Evolutionary conservation across 1,139 yeast genomes (phyloP).

Genomic region (Suhomyces terraborum): DNA sequence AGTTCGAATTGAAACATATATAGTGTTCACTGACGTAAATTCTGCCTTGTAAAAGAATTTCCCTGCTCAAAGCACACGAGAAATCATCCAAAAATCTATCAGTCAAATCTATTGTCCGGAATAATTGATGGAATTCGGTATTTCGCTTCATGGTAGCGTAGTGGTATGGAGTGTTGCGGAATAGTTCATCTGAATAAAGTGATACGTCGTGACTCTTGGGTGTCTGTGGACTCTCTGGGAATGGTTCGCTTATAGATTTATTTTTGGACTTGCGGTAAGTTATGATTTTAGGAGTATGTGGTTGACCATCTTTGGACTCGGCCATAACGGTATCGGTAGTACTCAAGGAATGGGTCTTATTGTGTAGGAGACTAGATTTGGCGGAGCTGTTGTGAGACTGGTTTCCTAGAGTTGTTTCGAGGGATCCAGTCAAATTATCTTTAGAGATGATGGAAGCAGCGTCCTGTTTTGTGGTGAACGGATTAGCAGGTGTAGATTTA

Average conservation of each 20-base stretch:
- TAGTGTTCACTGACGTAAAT: slow-evolving; percentile 79
- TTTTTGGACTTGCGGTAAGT: slow-evolving; percentile 45
- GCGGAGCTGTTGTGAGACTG: slow-evolving; percentile 4
- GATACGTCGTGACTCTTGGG: slow-evolving; percentile 28
- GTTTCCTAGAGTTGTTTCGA: slow-evolving; percentile 1
- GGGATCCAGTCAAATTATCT: slow-evolving; percentile 22
- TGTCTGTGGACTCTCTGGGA: slow-evolving; percentile 21
- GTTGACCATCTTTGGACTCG: slow-evolving; percentile 4
- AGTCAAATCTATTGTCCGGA: slow-evolving; percentile 64
- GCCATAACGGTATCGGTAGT: slow-evolving; percentile 2
- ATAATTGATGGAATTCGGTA: slow-evolving; percentile 75
- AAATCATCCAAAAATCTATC: slow-evolving; percentile 83
- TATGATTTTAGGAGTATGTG: slow-evolving; percentile 49
- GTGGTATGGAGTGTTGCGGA: slow-evolving; percentile 38
- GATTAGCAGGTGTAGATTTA: slow-evolving; percentile 59
- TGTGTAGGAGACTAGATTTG: slow-evolving; percentile 15
- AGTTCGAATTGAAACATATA: slow-evolving; percentile 87
- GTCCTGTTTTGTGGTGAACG: slow-evolving; percentile 59
- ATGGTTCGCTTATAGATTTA: slow-evolving; percentile 34
- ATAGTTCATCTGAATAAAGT: slow-evolving; percentile 42
- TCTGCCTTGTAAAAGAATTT: slow-evolving; percentile 89
- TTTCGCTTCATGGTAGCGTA: slow-evolving; percentile 73
- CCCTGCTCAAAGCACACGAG: slow-evolving; percentile 86
- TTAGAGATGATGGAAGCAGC: slow-evolving; percentile 45
- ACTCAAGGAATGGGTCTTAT: slow-evolving; percentile 7